phyloP scores from a whole-genome alignment of 306 rosid species.

The Geum urbanum region DNA sequence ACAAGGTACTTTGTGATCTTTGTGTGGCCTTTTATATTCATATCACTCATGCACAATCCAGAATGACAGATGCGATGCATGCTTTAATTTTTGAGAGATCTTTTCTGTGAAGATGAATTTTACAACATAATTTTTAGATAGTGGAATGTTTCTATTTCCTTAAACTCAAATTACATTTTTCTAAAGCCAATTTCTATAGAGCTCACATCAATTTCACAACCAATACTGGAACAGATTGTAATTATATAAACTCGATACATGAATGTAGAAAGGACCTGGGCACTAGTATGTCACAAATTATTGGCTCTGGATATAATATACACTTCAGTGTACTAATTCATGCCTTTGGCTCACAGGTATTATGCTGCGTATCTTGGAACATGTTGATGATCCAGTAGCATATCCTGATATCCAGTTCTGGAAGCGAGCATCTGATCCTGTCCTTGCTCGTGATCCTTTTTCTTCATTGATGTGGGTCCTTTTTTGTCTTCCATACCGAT shows the following conservation, averaged over 20 bases:
- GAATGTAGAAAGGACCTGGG: neutral
- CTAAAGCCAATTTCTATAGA: too few relatives aligned
- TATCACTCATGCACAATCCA: neutral
- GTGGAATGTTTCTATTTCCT: neutral
- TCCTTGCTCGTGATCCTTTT: constrained; percentile 79
- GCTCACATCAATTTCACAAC: too few relatives aligned
- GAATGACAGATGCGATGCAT: neutral
- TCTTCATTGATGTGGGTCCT: constrained; percentile 95
- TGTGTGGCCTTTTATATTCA: constrained; percentile 12
- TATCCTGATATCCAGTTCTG: constrained; percentile 59
- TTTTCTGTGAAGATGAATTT: neutral
- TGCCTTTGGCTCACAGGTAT: constrained; percentile 47
- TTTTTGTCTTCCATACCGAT: constrained; percentile 81
- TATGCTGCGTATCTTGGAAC: constrained; percentile 48
- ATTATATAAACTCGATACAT: too few relatives aligned
- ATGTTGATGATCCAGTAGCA: constrained; percentile 39
- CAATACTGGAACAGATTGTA: too few relatives aligned
- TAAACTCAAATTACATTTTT: too few relatives aligned
- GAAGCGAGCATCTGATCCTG: constrained; percentile 80
- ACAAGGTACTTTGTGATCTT: constrained; percentile 51
- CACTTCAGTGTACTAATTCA: constrained; percentile 2
- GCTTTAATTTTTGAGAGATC: neutral
- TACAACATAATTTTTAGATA: neutral
- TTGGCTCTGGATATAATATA: neutral
- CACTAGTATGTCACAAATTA: neutral